Conservation (phyloP, 306 rosid genomes). For the Fragaria iinumae region DNA sequence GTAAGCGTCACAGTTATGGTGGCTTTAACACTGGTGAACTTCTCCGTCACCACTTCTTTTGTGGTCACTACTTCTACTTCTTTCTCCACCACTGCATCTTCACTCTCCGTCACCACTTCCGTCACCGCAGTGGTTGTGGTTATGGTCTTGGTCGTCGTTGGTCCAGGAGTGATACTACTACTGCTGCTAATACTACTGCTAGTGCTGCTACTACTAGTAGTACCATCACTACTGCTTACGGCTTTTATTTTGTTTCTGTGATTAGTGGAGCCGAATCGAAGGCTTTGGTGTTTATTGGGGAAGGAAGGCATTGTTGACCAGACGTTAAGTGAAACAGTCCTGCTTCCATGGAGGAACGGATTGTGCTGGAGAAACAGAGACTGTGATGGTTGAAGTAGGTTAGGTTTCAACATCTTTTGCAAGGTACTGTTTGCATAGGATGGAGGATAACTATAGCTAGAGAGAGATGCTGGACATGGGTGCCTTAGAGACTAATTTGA, state of each 20-base stretch:
- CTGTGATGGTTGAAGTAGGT: constrained; percentile 18
- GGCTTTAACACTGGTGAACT: constrained; percentile 33
- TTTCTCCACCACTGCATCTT: not conserved
- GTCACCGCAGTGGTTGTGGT: not conserved
- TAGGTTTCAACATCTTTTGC: constrained; percentile 32
- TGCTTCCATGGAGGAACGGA: constrained; percentile 28
- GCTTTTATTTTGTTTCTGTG: constrained; percentile 18
- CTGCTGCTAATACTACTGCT: not conserved
- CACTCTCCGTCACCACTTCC: not conserved
- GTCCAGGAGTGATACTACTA: not conserved
- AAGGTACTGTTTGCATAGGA: not conserved
- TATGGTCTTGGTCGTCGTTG: not conserved
- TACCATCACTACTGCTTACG: not conserved
- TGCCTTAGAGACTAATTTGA: not conserved
- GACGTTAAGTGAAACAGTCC: constrained; percentile 13
- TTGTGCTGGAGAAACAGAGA: constrained; percentile 20
- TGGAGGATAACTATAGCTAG: not conserved
- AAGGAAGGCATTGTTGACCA: constrained; percentile 19
- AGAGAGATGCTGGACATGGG: not conserved
- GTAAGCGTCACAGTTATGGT: constrained; percentile 37
- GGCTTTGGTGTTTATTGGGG: constrained; percentile 7
- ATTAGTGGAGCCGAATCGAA: not conserved
- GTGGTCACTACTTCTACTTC: constrained; percentile 9
- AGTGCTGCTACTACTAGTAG: not conserved
- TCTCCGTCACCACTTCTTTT: constrained; percentile 4